Percentiles rank a stretch among this genome's conserved stretches.
Conservation (phyloP, 495 filamentous ascomycete species). For the Aspergillus heteromorphus region DNA sequence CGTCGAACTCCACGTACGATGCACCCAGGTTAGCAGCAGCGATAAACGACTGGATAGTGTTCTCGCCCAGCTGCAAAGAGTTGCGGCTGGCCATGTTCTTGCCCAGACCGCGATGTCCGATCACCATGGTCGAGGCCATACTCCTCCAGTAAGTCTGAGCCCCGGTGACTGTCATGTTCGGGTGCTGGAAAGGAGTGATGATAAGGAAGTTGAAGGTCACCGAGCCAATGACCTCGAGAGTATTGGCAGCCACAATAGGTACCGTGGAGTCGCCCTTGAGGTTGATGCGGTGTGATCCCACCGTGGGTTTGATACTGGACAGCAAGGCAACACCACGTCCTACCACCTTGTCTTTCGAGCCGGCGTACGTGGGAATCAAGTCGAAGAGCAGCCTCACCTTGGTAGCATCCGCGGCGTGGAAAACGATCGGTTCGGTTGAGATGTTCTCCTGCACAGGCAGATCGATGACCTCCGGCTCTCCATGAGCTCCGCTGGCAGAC, state of each 20-base stretch:
- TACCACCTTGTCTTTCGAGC: conserved; percentile 78
- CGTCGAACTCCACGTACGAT: conserved; percentile 89
- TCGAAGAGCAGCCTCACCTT: conserved; percentile 92
- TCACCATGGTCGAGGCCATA: conserved; percentile 75
- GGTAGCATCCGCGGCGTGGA: conserved; percentile 68
- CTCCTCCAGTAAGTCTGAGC: conserved; percentile 96
- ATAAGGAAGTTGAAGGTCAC: conserved; percentile 96
- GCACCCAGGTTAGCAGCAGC: conserved; percentile 91
- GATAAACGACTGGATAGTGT: conserved; percentile 92
- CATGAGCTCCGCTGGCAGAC: conserved; percentile 80
- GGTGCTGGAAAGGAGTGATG: conserved; percentile 90
- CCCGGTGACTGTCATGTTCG: conserved; percentile 84
- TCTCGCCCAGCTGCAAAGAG: conserved; percentile 91
- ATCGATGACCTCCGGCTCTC: conserved; percentile 84
- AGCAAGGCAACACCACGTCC: conserved; percentile 91
- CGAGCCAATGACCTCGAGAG: conserved; percentile 83
- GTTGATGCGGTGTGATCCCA: conserved; percentile 77
- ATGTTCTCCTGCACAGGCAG: conserved; percentile 91
- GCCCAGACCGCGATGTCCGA: conserved; percentile 87
- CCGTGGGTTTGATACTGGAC: conserved; percentile 70
- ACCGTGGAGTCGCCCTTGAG: conserved; percentile 91
- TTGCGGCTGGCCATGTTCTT: conserved; percentile 80
- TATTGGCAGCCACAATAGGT: conserved; percentile 75
- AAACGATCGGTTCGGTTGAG: conserved; percentile 84
- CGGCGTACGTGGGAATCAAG: conserved; percentile 94